Evolutionary conservation across 805 yeast genomes (phyloP).

Genomic region (Kluyveromyces aestuarii): DNA sequence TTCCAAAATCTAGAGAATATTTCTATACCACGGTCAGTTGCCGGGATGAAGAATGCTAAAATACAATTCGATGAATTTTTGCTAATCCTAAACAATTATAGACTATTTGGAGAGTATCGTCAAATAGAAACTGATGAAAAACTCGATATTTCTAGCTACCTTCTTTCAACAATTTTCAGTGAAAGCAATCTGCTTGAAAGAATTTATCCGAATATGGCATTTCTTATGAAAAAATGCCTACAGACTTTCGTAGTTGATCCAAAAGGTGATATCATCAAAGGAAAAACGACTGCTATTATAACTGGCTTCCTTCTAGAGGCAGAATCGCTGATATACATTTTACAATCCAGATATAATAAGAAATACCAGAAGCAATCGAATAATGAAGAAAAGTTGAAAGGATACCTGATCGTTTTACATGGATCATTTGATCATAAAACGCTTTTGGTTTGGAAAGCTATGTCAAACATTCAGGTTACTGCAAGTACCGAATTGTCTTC

Average conservation of each 20-base stretch:
- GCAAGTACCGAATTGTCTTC: too few species aligned
- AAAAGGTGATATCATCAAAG: not conserved
- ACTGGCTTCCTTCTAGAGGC: not conserved
- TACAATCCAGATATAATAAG: too few species aligned
- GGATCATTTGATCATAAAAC: too few species aligned
- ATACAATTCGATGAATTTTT: conserved; percentile 14
- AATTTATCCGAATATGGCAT: conserved; percentile 15
- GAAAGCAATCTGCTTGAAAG: conserved; percentile 8
- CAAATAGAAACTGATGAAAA: conserved; percentile 13
- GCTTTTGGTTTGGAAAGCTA: too few species aligned
- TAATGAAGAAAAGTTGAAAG: too few species aligned
- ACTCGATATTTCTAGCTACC: conserved; percentile 3
- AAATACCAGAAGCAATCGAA: too few species aligned
- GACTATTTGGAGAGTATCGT: conserved; percentile 3
- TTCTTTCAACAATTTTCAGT: conserved; percentile 10
- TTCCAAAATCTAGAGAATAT: conserved; percentile 5
- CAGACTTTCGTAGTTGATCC: not conserved
- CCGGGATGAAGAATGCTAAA: conserved; percentile 9
- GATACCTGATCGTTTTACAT: too few species aligned
- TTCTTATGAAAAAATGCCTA: conserved; percentile 2
- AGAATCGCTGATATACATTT: not conserved
- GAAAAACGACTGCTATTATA: not conserved
- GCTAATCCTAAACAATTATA: conserved; percentile 7
- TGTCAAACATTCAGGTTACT: too few species aligned
- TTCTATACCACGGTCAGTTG: conserved; percentile 5